These are phyloP conservation scores for Quillaja saponaria DNA, from an alignment of 306 rosid genomes.

Conservation along the genomic window DNA sequence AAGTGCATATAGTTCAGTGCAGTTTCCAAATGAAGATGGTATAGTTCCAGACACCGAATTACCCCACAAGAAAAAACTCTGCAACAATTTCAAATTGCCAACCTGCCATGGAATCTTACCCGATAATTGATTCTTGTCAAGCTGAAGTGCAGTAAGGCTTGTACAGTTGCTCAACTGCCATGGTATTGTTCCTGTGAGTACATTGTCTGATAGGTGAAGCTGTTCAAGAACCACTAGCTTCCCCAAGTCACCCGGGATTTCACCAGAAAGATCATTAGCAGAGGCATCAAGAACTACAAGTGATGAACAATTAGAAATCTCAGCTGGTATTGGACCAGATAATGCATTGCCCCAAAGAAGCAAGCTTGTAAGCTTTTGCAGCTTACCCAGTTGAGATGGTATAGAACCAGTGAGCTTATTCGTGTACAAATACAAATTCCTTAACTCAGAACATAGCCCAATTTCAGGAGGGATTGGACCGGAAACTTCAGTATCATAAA, in stretches of 20 bases:
- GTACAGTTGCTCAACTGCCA: slow-evolving; percentile 87
- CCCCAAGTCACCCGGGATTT: slow-evolving; percentile 77
- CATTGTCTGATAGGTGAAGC: slow-evolving; percentile 89
- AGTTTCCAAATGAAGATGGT: slow-evolving; percentile 86
- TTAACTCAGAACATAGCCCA: slow-evolving; percentile 79
- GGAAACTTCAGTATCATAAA: slow-evolving; percentile 76
- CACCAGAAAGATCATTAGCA: slow-evolving; percentile 73
- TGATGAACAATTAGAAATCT: slow-evolving; percentile 81
- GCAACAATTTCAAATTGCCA: slow-evolving; percentile 68
- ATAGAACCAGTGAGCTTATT: slow-evolving; percentile 78
- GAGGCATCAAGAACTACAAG: slow-evolving; percentile 80
- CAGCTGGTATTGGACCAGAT: slow-evolving; percentile 75
- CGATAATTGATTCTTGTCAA: slow-evolving; percentile 88
- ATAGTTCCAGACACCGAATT: slow-evolving; percentile 81
- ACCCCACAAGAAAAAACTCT: slow-evolving; percentile 90
- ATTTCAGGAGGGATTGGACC: slow-evolving; percentile 79
- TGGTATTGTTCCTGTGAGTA: slow-evolving; percentile 64
- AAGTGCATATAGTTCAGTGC: slow-evolving; percentile 84
- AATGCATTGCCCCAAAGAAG: slow-evolving; percentile 81
- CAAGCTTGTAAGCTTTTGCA: slow-evolving; percentile 81
- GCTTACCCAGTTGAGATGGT: slow-evolving; percentile 69
- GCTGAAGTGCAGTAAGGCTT: slow-evolving; percentile 85
- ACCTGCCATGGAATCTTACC: slow-evolving; percentile 84
- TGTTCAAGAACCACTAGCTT: slow-evolving; percentile 74
- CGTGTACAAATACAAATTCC: slow-evolving; percentile 77